phyloP scores from a whole-genome alignment of 306 rosid species.

The Sicyos edulis region DNA sequence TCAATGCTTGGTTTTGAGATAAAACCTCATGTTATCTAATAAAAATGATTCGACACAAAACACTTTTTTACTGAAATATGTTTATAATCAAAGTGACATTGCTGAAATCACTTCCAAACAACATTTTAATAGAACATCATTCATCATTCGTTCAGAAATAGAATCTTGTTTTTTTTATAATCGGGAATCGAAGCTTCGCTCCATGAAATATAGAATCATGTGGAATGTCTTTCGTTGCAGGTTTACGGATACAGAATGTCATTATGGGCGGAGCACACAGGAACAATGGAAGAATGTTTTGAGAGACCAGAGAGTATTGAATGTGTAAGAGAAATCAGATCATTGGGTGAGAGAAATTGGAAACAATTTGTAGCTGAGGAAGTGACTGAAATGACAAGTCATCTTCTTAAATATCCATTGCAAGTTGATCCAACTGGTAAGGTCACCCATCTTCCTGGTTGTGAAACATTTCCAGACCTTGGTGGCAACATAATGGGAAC shows the following conservation, averaged over 20 bases:
- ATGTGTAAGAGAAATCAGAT: conserved; percentile 50
- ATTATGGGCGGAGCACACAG: conserved; percentile 82
- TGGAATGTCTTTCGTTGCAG: conserved; percentile 26
- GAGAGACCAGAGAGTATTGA: conserved; percentile 62
- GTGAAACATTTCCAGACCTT: conserved; percentile 63
- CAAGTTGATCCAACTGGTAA: conserved; percentile 64
- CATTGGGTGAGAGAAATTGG: conserved; percentile 70
- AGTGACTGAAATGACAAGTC: conserved; percentile 66
- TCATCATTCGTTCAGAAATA: neutral
- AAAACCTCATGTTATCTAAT: neutral
- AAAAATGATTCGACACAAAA: neutral
- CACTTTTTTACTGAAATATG: neutral
- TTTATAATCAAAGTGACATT: neutral
- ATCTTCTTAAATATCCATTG: conserved; percentile 69
- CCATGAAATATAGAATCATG: neutral
- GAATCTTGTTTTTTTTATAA: neutral
- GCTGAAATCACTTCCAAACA: neutral
- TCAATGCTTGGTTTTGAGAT: too few relatives aligned
- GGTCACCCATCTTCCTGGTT: conserved; percentile 48
- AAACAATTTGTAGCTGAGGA: conserved; percentile 55
- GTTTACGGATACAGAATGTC: conserved; percentile 84
- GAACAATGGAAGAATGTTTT: conserved; percentile 51
- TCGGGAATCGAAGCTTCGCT: too few relatives aligned
- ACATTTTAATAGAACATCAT: neutral
- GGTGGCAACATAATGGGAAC: conserved; percentile 66